Evolutionary conservation across 2,329 filamentous ascomycete genomes (phyloP), one percentile per base, ranked within the genome.

Genomic region (Apiospora aurea): DNA sequence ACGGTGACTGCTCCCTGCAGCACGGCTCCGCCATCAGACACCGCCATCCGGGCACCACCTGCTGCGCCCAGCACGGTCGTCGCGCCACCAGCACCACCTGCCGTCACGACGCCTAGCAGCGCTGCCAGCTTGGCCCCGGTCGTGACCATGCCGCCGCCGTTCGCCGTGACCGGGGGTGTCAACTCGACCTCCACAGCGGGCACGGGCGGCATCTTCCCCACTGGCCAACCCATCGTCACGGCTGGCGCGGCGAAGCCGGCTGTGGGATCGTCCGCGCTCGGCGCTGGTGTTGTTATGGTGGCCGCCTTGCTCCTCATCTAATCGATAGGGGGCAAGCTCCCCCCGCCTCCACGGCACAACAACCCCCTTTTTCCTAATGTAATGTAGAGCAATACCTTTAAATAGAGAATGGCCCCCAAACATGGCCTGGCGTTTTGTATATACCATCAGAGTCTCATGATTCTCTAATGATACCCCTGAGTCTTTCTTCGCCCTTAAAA

Each of bases 331-430:
- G 34, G 57, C 57, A n/a, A 41, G n/a, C 8, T n/a, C 18, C 57
- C 57, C 34, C 18, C 34, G 11, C n/a, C 1, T 13, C 4, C 13
- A 57, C 29, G 16, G 16, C 29, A n/a, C 18, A 64, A 18, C 34
- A 34, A 7, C 18, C 18, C 18, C 8, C 3, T 61, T n/a, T 64
- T 64, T 41, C 34, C 11, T 64, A 64, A 64, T 64, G 34, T 64
- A 64, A 64, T 64, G 34, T 64, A 64, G 57, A 61, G 24, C 57
- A 18, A 64, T 64, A 64, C 57, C 57, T 64, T 64, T 64, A 18
- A 64, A 64, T 64, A 64, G 4, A 64, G 29, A 18, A 64, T 29
- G 57, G 57, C 34, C 57, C 34, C 57, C 29, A 29, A n/a, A n/a
- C n/a, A 34, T 41, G 57, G 57, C 18, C 11, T 64, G 18, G 57